A percentile compares a stretch with the other conserved stretches of the same genome.
These are phyloP conservation scores for Clarireedia sp. DNA, from an alignment of 2,329 filamentous ascomycete genomes.

Conservation along the genomic window DNA sequence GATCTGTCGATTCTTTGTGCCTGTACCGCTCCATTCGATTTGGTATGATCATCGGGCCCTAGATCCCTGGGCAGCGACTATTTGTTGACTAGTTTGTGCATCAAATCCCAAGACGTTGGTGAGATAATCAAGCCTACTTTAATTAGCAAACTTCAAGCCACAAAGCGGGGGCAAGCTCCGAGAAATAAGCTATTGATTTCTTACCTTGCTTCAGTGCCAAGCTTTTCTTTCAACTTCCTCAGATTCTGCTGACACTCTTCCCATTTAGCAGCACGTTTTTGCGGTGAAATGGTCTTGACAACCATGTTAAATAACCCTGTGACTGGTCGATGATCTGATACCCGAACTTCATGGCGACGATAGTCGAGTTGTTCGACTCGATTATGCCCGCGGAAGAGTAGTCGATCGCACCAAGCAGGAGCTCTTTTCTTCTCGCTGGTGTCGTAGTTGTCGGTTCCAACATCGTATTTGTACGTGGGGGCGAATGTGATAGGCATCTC, in stretches of 20 bases:
- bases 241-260: conserved; percentile 69
- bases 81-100: conserved; percentile 18
- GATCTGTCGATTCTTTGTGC: not conserved
- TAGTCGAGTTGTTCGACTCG: conserved; percentile 86
- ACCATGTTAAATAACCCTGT: conserved; percentile 76
- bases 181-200: conserved; percentile 29
- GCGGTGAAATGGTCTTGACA: conserved; percentile 71
- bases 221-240: conserved; percentile 59
- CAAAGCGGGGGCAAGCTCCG: not conserved
- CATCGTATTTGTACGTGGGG: conserved; percentile 97
- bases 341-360: conserved; percentile 75
- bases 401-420: conserved; percentile 92
- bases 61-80: conserved; percentile 17
- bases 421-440: conserved; percentile 88
- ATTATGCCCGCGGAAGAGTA: conserved; percentile 76
- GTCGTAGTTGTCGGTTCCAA: conserved; percentile 90
- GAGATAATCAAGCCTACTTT: conserved; percentile 52
- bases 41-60: conserved; percentile 14
- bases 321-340: conserved; percentile 89
- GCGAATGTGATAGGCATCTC: conserved; percentile 86
- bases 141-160: not conserved
- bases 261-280: conserved; percentile 58
- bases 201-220: conserved; percentile 71
- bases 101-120: conserved; percentile 49
- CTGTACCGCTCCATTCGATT: not conserved